Evolutionary conservation across 2,329 filamentous ascomycete species (phyloP), one percentile per base, ranked within the genome.

Genomic region (Diaporthe eres): DNA sequence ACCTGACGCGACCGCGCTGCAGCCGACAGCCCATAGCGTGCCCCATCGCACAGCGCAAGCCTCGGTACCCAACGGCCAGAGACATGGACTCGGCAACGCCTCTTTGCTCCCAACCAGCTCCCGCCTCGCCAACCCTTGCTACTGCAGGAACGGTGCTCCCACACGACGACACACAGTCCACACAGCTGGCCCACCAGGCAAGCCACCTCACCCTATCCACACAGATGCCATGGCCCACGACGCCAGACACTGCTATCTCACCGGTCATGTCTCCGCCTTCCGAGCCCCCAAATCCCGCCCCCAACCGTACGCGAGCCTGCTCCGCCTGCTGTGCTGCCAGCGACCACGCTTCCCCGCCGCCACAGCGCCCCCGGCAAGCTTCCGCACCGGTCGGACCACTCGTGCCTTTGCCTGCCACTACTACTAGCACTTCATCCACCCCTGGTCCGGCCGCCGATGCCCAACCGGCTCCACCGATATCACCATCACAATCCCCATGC

Each of bases 121-220:
- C 44, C 42, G 39, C 60, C 58, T 72, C 57, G 51, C 39, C 67
- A n/a, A 75, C 51, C 72, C 60, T 58, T 72, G 75, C 67, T 53
- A 25, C 60, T 49, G 51, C 67, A 53, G 68, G 49, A 72, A 37
- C 72, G 68, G 58, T 42, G 58, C 72, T 75, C 60, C 67, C 72
- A 68, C 75, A 72, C 58, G 72, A 58, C 58, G 51, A 60, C 42
- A 58, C 68, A 42, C 72, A 75, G 49, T 65, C 76, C 72, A 75
- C 72, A 63, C 78, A 80, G 73, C 79, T 80, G 73, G 78, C 77
- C 74, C 75, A 75, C 72, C 78, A 78, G 76, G 76, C 80, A 34
- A 78, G 75, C 76, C 77, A 79, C 71, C 77, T 79, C 73, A 78
- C 78, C 19, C 77, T 80, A 71, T 78, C 78, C 67, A 53, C 65